Evolutionary conservation across 345 rosid species (phyloP), one percentile per base, ranked within the genome.

Genomic region (Litchi chinensis): DNA sequence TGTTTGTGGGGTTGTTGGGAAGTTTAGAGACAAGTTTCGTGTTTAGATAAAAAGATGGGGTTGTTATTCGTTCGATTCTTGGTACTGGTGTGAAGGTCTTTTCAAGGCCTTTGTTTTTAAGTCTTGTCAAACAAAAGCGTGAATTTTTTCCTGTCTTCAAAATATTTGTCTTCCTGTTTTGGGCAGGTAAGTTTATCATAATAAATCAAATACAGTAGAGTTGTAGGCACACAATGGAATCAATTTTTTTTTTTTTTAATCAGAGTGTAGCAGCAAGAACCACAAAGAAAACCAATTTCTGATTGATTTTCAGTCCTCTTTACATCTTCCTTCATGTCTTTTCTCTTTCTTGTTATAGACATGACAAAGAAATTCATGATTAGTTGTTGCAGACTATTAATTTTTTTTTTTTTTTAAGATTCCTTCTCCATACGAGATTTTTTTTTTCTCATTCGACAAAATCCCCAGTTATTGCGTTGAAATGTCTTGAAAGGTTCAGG

Each of bases 71-170:
- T 59, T 60, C 68, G 80, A 74, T 81, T 81, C 79, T 21, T 6
- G 41, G 59, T 37, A 65, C 78, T 44, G 71, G 6, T 81, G 85
- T 22, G 74, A 74, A 48, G 82, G 86, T 82, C 82, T 75, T 84
- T 86, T 84, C 89, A 77, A 63, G 46, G 77, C 57, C 62, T 74
- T 63, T 54, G 72, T 43, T 65, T 77, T 60, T 21, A 70, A 76
- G 89, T 83, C 91, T 78, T 88, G 83, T 86, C 88, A 79, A 70
- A 40, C 5, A 62, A 70, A 83, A 69, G 85, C 43, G 68, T 13
- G 21, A 28, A 62, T 41, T 54, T 57, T 65, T 11, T 78, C 65
- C 26, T 48, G 37, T 59, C 32, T 5, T 8, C 37, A 66, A 77
- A 72, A 70, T 43, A 26, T 24, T 41, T 37, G 6, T 67, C 77